phyloP scores from a whole-genome alignment of 2,329 filamentous ascomycete genomes.

The Fusarium mangiferae region DNA sequence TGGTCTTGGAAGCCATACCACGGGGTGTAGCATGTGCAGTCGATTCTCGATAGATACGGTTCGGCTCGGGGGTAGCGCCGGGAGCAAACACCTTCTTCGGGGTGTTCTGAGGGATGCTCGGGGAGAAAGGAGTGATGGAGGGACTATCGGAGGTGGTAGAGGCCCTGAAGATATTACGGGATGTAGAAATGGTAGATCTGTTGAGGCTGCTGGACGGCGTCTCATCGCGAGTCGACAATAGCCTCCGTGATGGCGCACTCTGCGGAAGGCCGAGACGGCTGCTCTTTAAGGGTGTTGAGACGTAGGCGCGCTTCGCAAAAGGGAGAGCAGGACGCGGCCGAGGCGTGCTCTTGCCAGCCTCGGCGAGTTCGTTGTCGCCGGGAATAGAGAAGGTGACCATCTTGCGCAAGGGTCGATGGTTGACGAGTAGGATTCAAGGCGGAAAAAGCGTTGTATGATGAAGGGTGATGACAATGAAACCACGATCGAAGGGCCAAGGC shows the following conservation, averaged over 20 bases:
- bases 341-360: slow-evolving; percentile 50
- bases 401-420: slow-evolving; percentile 17
- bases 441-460: slow-evolving; percentile 11
- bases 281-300: slow-evolving; percentile 50
- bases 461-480: slow-evolving; percentile 19
- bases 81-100: slow-evolving; percentile 61
- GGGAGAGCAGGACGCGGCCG: slow-evolving; percentile 54
- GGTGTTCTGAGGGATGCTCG: slow-evolving; percentile 56
- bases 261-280: slow-evolving; percentile 54
- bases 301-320: slow-evolving; percentile 56
- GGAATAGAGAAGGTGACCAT: slow-evolving; percentile 56
- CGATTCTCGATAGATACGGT: slow-evolving; percentile 56
- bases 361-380: slow-evolving; percentile 48
- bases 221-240: slow-evolving; percentile 50
- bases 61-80: slow-evolving; percentile 56
- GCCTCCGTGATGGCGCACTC: slow-evolving; percentile 50
- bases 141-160: slow-evolving; percentile 51
- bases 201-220: slow-evolving; percentile 50
- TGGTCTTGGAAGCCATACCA: slow-evolving; percentile 60
- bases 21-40: slow-evolving; percentile 60
- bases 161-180: slow-evolving; percentile 56
- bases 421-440: neutral
- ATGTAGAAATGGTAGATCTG: slow-evolving; percentile 49
- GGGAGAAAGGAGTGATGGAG: slow-evolving; percentile 54
- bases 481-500: slow-evolving; percentile 23